Evolutionary conservation across 1,284 basidiomycete species (phyloP), one percentile per base, ranked within the genome.

Genomic region (Moniliophthora roreri): DNA sequence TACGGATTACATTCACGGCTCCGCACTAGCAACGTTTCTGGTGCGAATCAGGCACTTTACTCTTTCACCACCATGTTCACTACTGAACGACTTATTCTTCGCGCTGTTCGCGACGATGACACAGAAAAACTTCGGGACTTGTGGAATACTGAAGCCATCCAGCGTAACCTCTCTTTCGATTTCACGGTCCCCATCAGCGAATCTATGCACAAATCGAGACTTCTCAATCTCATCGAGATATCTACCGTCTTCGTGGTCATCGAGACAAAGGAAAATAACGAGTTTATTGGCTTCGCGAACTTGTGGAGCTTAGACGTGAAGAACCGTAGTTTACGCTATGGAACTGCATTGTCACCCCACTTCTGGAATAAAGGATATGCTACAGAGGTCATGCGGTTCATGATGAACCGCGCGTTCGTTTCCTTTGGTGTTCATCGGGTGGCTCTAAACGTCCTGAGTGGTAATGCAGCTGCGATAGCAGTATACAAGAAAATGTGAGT

Each of bases 361-460:
- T 70, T 64, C 44, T 70, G 72, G 68, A 56, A 60, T 8, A 59
- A 60, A 11, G 73, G 72, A 0, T 71, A 66, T 49, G 73, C 69
- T 4, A 69, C 58, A 20, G 73, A 74, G 48, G 65, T 53, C 48
- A 63, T 63, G 48, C 41, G 52, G 53, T 70, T 64, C 35, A 53
- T 72, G 21, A 48, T 73, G 32, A 69, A 70, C 4, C 59, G 71
- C 52, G 58, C 63, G 44, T 74, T 74, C 21, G 41, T 61, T 28
- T 61, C 62, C 62, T 55, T 74, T 36, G 60, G 56, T n/a, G 20
- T 73, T 52, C 71, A 73, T 41, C 60, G 71, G 32, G 36, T 74
- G 46, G 63, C 63, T 39, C 58, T 74, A 45, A 53, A 50, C 0
- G 69, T 70, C 48, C 60, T 63, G 16, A 65, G 60, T 15, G 53